Evolutionary conservation across 106 monocot genomes (phyloP).

Genomic region (Gastrodia elata): DNA sequence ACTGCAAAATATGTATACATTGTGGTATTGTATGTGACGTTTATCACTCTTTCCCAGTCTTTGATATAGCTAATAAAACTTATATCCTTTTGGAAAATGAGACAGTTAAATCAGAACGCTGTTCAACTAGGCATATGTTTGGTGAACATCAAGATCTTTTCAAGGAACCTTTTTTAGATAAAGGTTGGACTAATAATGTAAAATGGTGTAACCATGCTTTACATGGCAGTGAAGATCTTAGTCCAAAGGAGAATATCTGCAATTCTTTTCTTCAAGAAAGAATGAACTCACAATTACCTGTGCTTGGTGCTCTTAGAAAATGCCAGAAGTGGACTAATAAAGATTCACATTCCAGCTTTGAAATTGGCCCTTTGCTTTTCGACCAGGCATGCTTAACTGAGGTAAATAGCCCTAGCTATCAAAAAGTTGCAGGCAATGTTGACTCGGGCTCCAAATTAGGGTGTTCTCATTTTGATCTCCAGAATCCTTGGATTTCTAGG

Average conservation of each 20-base stretch:
- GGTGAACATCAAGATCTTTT: conserved; percentile 1
- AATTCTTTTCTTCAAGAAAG: conserved; percentile 8
- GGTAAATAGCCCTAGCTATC: conserved; percentile 6
- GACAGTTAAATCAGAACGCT: not conserved
- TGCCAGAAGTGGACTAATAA: conserved; percentile 8
- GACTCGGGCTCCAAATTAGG: conserved; percentile 5
- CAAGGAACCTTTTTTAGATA: conserved; percentile 3
- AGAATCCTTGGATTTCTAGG: conserved; percentile 7
- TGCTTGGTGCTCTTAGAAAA: conserved; percentile 21
- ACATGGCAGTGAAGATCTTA: not conserved
- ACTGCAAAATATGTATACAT: conserved; percentile 5
- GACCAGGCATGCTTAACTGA: conserved; percentile 6
- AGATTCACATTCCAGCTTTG: conserved; percentile 12
- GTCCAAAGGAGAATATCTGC: not conserved
- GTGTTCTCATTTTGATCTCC: conserved; percentile 14
- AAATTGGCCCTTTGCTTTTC: not conserved
- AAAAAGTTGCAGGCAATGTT: not conserved
- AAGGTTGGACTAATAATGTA: not conserved
- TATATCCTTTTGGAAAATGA: conserved; percentile 19
- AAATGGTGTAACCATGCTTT: not conserved
- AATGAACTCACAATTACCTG: not conserved
- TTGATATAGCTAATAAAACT: conserved; percentile 1
- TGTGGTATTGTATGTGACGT: conserved; percentile 4
- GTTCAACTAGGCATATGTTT: conserved; percentile 16
- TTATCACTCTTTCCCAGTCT: conserved; percentile 14